These are phyloP conservation scores for Heterococcus sp. DNA, from an alignment of 108 stramenopile species.

Conservation along the genomic window DNA sequence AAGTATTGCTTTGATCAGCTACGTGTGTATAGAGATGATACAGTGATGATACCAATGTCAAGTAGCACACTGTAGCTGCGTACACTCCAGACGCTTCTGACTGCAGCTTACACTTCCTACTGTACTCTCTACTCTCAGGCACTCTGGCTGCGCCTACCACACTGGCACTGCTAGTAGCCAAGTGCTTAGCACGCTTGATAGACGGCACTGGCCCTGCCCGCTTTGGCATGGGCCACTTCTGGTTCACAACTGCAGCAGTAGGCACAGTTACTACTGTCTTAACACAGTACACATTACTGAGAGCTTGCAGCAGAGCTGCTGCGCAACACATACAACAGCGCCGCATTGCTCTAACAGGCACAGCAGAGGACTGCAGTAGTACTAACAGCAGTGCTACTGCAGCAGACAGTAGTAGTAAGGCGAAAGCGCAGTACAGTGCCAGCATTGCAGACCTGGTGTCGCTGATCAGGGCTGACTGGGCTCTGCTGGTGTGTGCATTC, in stretches of 20 bases:
- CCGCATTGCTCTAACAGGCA: background rate
- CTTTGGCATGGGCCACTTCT: background rate
- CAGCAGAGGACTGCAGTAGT: background rate
- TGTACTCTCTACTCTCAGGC: background rate
- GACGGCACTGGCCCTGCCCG: background rate
- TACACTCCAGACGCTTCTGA: too few relatives aligned
- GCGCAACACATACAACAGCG: too few relatives aligned
- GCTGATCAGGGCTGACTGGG: constrained; percentile 28
- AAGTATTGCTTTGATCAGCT: too few relatives aligned
- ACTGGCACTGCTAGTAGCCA: background rate
- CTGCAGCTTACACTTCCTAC: background rate
- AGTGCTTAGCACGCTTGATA: constrained; percentile 4
- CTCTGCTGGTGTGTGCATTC: constrained; percentile 19
- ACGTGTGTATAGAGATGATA: too few relatives aligned
- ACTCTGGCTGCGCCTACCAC: background rate
- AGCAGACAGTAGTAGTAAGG: background rate
- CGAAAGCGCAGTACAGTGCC: constrained; percentile 8
- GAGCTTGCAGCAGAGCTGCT: background rate
- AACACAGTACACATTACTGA: background rate
- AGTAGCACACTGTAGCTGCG: too few relatives aligned
- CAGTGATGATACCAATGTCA: too few relatives aligned
- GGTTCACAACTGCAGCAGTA: background rate
- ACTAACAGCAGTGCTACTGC: background rate
- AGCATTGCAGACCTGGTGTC: constrained; percentile 11
- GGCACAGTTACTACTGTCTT: background rate